phyloP scores from a whole-genome alignment of 2,329 filamentous ascomycete species.

The Aspergillus pseudoterreus region DNA sequence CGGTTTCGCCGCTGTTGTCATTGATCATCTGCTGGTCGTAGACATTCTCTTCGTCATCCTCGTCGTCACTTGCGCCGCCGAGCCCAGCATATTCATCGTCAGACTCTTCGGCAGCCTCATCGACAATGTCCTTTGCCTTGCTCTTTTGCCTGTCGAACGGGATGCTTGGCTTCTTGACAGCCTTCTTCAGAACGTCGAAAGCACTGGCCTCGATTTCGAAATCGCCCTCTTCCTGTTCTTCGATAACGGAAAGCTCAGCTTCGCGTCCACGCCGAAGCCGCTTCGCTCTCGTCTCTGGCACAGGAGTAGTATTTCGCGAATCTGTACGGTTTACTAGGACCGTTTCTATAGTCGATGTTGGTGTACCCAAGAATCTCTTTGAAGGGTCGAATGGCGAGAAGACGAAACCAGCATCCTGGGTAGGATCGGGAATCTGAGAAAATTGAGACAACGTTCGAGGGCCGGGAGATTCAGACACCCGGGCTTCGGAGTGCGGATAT shows the following conservation, averaged over 20 bases:
- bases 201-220: constrained; percentile 48
- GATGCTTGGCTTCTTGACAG: constrained; percentile 53
- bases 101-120: constrained; percentile 94
- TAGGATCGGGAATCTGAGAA: constrained; percentile 69
- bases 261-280: constrained; percentile 49
- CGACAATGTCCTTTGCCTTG: constrained; percentile 78
- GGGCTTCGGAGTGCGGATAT: constrained; percentile 31
- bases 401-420: constrained; percentile 76
- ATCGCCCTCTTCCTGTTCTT: constrained; percentile 36
- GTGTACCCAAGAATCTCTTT: constrained; percentile 60
- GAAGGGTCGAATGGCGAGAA: constrained; percentile 67
- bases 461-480: constrained; percentile 35
- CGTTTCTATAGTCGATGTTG: constrained; percentile 68
- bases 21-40: constrained; percentile 86
- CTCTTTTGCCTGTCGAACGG: constrained; percentile 81
- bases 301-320: constrained; percentile 58
- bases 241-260: constrained; percentile 44
- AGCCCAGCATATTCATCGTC: constrained; percentile 97
- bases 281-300: constrained; percentile 57
- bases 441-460: constrained; percentile 54
- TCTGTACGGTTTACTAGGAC: constrained; percentile 49
- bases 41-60: constrained; percentile 70
- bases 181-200: constrained; percentile 69
- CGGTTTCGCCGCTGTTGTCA: constrained; percentile 71
- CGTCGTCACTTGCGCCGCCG: constrained; percentile 84